These are phyloP conservation scores for Myxozyma melibiosi DNA, from an alignment of 805 yeast genomes.

Conservation along the genomic window DNA sequence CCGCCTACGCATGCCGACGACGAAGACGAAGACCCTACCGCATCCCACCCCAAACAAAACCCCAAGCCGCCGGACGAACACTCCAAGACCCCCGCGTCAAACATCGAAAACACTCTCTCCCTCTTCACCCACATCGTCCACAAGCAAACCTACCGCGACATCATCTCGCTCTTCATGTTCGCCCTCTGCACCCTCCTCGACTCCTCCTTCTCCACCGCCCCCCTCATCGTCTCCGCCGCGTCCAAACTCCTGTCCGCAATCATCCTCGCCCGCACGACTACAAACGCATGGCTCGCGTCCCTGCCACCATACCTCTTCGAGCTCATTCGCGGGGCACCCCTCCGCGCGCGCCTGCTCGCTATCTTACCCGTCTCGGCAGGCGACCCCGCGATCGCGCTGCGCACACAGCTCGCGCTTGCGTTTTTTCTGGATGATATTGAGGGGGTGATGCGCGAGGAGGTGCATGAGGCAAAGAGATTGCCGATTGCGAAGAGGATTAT, in stretches of 20 bases:
- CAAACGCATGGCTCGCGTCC: too few relatives aligned
- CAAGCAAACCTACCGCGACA: too few relatives aligned
- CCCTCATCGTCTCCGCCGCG: neutral
- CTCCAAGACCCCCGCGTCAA: too few relatives aligned
- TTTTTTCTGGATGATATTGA: constrained; percentile 21
- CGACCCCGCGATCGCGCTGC: constrained; percentile 4
- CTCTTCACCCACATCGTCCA: too few relatives aligned
- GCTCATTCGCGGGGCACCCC: neutral
- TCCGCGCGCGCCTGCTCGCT: constrained; percentile 7
- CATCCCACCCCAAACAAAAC: too few relatives aligned
- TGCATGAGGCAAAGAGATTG: constrained; percentile 7
- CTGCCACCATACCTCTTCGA: constrained; percentile 3
- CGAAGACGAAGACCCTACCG: too few relatives aligned
- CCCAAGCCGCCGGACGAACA: too few relatives aligned
- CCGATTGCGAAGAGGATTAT: constrained; percentile 28
- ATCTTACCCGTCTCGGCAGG: constrained; percentile 20
- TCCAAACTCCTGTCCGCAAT: too few relatives aligned
- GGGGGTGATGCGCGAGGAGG: neutral
- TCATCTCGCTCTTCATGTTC: constrained; percentile 10
- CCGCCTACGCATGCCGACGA: neutral
- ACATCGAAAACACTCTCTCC: too few relatives aligned
- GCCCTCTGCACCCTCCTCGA: constrained; percentile 18
- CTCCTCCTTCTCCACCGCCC: neutral
- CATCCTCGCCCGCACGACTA: too few relatives aligned
- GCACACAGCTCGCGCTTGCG: constrained; percentile 22